Percentiles rank a stretch among this genome's conserved stretches.
Evolutionary conservation across 2,329 filamentous ascomycete genomes (phyloP).

Genomic region (Microdochium paspali): DNA sequence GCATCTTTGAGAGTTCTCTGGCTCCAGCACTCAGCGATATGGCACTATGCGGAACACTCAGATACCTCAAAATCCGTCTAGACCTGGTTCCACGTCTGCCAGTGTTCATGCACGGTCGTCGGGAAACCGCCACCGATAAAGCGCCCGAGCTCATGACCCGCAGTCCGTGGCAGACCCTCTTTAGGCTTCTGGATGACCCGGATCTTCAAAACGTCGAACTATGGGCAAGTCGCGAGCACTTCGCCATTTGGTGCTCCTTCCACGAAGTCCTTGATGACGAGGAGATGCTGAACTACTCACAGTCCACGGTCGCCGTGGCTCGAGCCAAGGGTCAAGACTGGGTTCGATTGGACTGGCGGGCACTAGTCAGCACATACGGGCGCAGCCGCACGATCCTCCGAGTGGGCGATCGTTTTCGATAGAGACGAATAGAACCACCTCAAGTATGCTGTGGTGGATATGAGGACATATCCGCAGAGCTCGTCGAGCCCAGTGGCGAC

Average conservation of each 20-base stretch:
- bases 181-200: conserved; percentile 33
- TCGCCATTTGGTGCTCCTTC: conserved; percentile 30
- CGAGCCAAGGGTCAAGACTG: conserved; percentile 3
- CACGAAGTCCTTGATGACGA: conserved; percentile 14
- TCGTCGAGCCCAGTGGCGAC: no score
- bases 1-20: conserved; percentile 17
- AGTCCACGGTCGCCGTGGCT: neutral
- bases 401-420: conserved; percentile 6
- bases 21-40: conserved; percentile 19
- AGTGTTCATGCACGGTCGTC: neutral
- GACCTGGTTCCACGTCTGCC: conserved; percentile 8
- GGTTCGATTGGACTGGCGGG: conserved; percentile 9
- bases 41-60: conserved; percentile 15
- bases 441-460: no score
- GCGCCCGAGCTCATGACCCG: conserved; percentile 11
- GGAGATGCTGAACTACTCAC: neutral
- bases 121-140: conserved; percentile 5
- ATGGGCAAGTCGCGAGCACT: conserved; percentile 24
- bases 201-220: conserved; percentile 30
- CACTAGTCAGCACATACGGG: conserved; percentile 8
- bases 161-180: conserved; percentile 22
- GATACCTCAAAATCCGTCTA: conserved; percentile 13
- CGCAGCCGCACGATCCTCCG: conserved; percentile 9
- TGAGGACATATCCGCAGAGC: no score
- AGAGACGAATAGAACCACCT: neutral